phyloP scores from a whole-genome alignment of 2,329 filamentous ascomycete genomes.

The Fusarium verrucosum region DNA sequence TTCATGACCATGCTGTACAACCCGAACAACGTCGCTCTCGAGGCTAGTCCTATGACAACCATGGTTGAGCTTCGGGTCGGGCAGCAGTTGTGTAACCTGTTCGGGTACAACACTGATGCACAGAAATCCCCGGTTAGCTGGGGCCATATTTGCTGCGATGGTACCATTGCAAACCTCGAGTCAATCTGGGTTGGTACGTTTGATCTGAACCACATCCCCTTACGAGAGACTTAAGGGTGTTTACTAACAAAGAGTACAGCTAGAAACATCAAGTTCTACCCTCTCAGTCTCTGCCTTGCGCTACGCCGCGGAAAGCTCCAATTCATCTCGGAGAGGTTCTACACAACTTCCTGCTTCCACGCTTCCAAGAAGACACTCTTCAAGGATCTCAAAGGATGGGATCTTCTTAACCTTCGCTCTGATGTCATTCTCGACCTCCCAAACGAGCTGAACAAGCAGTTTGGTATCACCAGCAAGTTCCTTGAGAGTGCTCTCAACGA shows the following conservation, averaged over 20 bases:
- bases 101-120: conserved; percentile 54
- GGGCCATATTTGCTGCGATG: conserved; percentile 58
- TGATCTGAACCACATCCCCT: accelerated
- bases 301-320: conserved; percentile 51
- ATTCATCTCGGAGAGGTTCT: conserved; percentile 52
- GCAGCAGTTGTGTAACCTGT: conserved; percentile 55
- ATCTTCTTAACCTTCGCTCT: conserved; percentile 56
- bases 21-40: conserved; percentile 59
- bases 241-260: conserved; percentile 43
- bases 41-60: conserved; percentile 57
- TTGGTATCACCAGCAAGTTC: conserved; percentile 52
- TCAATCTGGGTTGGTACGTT: conserved; percentile 54
- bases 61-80: conserved; percentile 56
- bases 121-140: conserved; percentile 47
- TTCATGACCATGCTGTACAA: conserved; percentile 62
- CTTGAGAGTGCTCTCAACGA: conserved; percentile 41
- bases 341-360: conserved; percentile 48
- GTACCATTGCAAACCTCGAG: conserved; percentile 59
- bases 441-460: conserved; percentile 49
- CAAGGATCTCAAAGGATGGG: conserved; percentile 52
- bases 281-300: conserved; percentile 50
- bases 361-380: conserved; percentile 47
- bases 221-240: accelerated
- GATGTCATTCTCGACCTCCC: conserved; percentile 54
- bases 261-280: conserved; percentile 59